Evolutionary conservation across 2,329 filamentous ascomycete genomes (phyloP), one percentile per base, ranked within the genome.

Genomic region (Cercospora berteroae): DNA sequence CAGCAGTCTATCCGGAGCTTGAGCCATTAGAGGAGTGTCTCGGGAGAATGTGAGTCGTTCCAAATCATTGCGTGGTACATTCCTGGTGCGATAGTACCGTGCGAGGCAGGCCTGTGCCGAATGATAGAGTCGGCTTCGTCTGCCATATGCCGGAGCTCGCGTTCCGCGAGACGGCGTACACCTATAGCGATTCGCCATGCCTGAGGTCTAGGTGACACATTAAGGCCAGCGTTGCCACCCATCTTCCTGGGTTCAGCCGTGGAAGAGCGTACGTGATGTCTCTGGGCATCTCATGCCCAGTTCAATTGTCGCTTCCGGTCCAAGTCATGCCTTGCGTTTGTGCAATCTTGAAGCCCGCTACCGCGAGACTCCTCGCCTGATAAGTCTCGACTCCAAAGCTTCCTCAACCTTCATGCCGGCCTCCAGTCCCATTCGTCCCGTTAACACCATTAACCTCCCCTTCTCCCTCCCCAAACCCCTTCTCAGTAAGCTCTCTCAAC

Each of bases 401-500:
- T n/a, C n/a, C n/a, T n/a, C n/a, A n/a, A n/a, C n/a, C n/a, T n/a
- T n/a, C n/a, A n/a, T n/a, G n/a, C n/a, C n/a, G n/a, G n/a, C n/a
- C n/a, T n/a, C n/a, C n/a, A n/a, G n/a, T n/a, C n/a, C n/a, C n/a
- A 31, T 52, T 52, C 42, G n/a, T 52, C 4, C 27, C 60, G 31
- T 27, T 42, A 20, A 23, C 48, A 0, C 44, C 60, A 39, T 63
- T 63, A 8, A 20, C 36, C 33, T 36, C n/a, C n/a, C n/a, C n/a
- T 2, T 48, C 20, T 5, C 25, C 50, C 25, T 16, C 25, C 8
- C 63, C 65, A 60, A 31, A 61, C 1, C n/a, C 18, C 63, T 50
- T 64, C 55, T 70, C 67, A 4, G 66, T 64, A n/a, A 78, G 58
- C 63, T 69, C 48, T 48, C 79, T 77, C 63, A 86, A 72, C 16